Evolutionary conservation across 352 stramenopile species (phyloP), one percentile per base, ranked within the genome.

Genomic region (Pythium sukuiense): DNA sequence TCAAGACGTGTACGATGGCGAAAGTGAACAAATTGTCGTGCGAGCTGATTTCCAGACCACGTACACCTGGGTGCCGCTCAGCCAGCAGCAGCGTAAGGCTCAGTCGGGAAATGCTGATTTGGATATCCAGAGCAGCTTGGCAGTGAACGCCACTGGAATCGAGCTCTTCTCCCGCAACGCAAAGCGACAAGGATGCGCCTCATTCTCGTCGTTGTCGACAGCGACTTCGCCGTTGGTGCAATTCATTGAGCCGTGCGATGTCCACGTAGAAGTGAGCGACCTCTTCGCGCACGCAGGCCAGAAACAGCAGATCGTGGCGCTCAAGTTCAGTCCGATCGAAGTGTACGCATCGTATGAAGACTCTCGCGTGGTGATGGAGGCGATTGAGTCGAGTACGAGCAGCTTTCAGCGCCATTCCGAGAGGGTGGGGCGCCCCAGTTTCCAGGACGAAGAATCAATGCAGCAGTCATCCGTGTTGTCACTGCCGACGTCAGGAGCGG

Each of bases 311-410:
- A 92, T 92, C 71, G 68, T 93, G 13, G 72, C 82, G 16, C 63
- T 95, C 20, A 76, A 62, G 13, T 87, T 95, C 62, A 92, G 80
- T 54, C 81, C 87, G 6, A 87, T 95, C 49, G 78, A 93, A 68
- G 76, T 92, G 7, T 95, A 88, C 41, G 66, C 86, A 6, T 95
- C 87, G 7, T 91, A 95, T 52, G 83, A 93, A n/a, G 87, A 95
- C 45, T 71, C 66, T 20, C 80, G 81, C 57, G 76, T 92, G 45
- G 75, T 74, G 2, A 60, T 75, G 26, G 76, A 83, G 5, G 88
- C 77, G 27, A 70, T 89, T n/a, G 72, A 85, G 45, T 55, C 56
- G 16, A 30, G 88, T 12, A 77, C 67, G 24, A 61, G 59, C 20
- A 80, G 72, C 29, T 62, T 77, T 16, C 43, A 61, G 27, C 70